Base-by-base conservation (phyloP, 495 filamentous ascomycete genomes). In the Aspergillus ostianus region DNA sequence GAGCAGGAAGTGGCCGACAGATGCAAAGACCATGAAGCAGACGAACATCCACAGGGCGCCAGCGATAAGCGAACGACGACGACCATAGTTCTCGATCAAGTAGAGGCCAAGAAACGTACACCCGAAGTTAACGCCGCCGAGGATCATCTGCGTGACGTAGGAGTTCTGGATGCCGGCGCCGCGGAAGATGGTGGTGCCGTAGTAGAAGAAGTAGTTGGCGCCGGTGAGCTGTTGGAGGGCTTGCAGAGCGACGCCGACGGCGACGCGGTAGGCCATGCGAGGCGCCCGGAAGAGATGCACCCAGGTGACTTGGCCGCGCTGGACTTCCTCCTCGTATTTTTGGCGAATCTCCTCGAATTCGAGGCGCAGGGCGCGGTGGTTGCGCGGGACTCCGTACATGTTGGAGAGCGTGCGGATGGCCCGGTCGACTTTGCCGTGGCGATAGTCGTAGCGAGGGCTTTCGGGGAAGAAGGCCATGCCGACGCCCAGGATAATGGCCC, bases 381-480 rank as follows among this genome's bases (percentile, higher is more conserved):
- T 80, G 20, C 73, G 66, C 13, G 85, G 78, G 7, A 92, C 77
- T 18, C 90, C 90, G 53, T 90, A 88, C 26, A 90, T 77, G 56
- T 82, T 81, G 2, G 87, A 80, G 57, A 94, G 86, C 12, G 85
- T 91, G 3, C 63, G 64, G 23, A 84, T 77, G 3, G 91, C 88
- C 47, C 81, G 80, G 0, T 87, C 86, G 26, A 77, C 74, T 21
- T 80, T 82, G 7, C 86, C 86, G 23, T 77, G 71, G 12, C 85
- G 85, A 70, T 88, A 90, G 44, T 87, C 85, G 63, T 79, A 87
- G 17, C 87, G 85, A 6, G 88, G 88, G 27, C 84, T 88, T 69
- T 90, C 88, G n/a, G 87, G 87, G 59, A 91, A 85, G 65, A 87
- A 79, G 3, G 83, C 70, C 60, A 91, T 89, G 7, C 88, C 88